Conservation (phyloP, 306 rosid species). For the Carpinus viminea region DNA sequence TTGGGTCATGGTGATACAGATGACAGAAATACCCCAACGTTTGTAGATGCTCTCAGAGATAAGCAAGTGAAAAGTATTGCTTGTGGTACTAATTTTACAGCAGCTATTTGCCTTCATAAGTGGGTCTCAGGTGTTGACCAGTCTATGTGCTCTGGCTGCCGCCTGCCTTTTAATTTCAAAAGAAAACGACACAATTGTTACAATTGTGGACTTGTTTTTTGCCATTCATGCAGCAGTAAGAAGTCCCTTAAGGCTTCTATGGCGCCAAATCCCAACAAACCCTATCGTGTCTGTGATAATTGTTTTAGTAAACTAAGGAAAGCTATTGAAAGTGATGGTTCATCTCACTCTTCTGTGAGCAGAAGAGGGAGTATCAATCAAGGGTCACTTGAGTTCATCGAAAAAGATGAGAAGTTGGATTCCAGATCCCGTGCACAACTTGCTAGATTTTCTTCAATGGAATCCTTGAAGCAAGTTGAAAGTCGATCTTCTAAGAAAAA, state of each 20-base stretch:
- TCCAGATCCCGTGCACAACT: slow-evolving; percentile 74
- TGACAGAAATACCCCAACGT: slow-evolving; percentile 75
- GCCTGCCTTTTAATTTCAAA: slow-evolving; percentile 89
- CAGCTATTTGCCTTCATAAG: slow-evolving; percentile 96
- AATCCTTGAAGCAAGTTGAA: slow-evolving; percentile 88
- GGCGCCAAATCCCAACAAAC: slow-evolving; percentile 99
- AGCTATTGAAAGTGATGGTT: slow-evolving; percentile 66
- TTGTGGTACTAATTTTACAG: slow-evolving; percentile 92
- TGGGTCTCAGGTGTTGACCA: slow-evolving; percentile 99
- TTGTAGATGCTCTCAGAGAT: slow-evolving; percentile 91
- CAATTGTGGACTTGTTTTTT: slow-evolving; percentile 95
- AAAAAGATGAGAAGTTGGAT: slow-evolving; percentile 82
- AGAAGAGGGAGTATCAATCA: slow-evolving; percentile 90
- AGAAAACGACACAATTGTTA: slow-evolving; percentile 98
- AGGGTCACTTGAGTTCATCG: slow-evolving; percentile 66
- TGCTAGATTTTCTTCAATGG: slow-evolving; percentile 72
- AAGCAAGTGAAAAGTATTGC: slow-evolving; percentile 94
- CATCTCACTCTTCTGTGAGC: slow-evolving; percentile 81
- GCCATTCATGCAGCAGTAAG: slow-evolving; percentile 98
- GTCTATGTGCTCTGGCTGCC: slow-evolving; percentile 99
- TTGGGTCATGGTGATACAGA: slow-evolving; percentile 94
- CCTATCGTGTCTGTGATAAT: slow-evolving; percentile 96
- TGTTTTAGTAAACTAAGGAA: slow-evolving; percentile 84
- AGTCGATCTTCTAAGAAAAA: slow-evolving; percentile 86
- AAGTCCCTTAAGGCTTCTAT: slow-evolving; percentile 94